Base-by-base conservation (phyloP, 805 yeast genomes). In the Lipomyces yamadae region DNA sequence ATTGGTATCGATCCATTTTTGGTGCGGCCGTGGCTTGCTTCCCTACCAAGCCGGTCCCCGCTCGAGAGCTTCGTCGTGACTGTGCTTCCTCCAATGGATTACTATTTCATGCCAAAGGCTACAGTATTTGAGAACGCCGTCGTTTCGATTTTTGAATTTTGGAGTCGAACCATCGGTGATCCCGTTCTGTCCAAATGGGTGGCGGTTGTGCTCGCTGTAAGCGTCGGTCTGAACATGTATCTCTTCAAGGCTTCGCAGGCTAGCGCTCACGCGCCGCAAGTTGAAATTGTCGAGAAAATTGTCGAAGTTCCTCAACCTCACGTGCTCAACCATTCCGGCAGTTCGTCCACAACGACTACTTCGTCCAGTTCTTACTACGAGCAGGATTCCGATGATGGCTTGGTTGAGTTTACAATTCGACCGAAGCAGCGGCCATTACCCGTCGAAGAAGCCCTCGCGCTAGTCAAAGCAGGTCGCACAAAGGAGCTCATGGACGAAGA, bases 151-250 rank as follows among this genome's bases (percentile, higher is more conserved):
- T 78, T 89, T 60, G 86, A 84, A 53, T 81, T 81, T 60, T 77
- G 92, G 69, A 87, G 91, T 67, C 76, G 75, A 65, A 90, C 93
- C 24, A 88, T 93, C 64, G 85, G 89, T 73, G 97, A 93, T 77
- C 89, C 88, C 63, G 80, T 91, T 68, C 84, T 92, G 71, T 87
- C 95, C 68, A 93, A 93, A 76, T 85, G 88, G 69, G 81, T 92
- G 61, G 84, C 93, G 56, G 82, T 90, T 68, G 87, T 86, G 10
- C 86, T 93, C 67, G 87, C 89, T 33, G 80, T 91, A 70, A 90
- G 96, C 71, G 84, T 91, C 63, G 87, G 89, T 4, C 87, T 91
- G 70, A 95, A 95, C 76, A 86, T 90, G 60, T 94, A 93, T 77
- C 83, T 95, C 72, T 84, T 94, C 76, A 91, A 92, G 74, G 95